Conservation (phyloP, 1,139 yeast genomes). For the Debaryomyces sp. region DNA sequence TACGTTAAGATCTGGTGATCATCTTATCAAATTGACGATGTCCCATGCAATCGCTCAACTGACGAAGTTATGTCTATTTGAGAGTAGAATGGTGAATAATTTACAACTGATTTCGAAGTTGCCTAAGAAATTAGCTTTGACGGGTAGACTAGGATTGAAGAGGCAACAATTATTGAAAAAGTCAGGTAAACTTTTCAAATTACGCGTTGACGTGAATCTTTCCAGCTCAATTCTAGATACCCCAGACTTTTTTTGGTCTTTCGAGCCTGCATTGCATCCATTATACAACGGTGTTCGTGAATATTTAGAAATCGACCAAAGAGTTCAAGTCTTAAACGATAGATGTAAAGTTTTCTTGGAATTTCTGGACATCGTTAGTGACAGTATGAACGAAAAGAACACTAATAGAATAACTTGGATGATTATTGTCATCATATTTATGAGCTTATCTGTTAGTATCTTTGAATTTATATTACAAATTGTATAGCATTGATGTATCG, state of each 20-base stretch:
- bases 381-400: conserved; percentile 89
- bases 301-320: conserved; percentile 89
- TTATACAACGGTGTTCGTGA: conserved; percentile 87
- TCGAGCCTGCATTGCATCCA: conserved; percentile 94
- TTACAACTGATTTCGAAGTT: conserved; percentile 82
- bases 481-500: conserved; percentile 17
- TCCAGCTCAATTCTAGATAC: conserved; percentile 91
- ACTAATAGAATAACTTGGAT: conserved; percentile 92
- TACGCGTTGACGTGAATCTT: conserved; percentile 90
- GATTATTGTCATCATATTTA: conserved; percentile 78
- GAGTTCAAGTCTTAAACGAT: conserved; percentile 91
- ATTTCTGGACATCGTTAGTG: conserved; percentile 89
- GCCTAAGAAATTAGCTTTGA: conserved; percentile 86
- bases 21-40: conserved; percentile 86
- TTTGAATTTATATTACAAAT: conserved; percentile 46
- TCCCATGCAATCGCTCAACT: conserved; percentile 98
- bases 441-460: conserved; percentile 70
- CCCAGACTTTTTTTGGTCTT: conserved; percentile 95
- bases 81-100: conserved; percentile 84
- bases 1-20: conserved; percentile 88
- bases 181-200: conserved; percentile 85
- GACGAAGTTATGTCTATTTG: conserved; percentile 87
- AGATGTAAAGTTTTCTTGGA: conserved; percentile 93
- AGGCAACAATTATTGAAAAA: conserved; percentile 81
- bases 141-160: conserved; percentile 81